A percentile compares a stretch with the other conserved stretches of the same genome.
Evolutionary conservation across 495 filamentous ascomycete species (phyloP).

Genomic region (Penicillium roqueforti): DNA sequence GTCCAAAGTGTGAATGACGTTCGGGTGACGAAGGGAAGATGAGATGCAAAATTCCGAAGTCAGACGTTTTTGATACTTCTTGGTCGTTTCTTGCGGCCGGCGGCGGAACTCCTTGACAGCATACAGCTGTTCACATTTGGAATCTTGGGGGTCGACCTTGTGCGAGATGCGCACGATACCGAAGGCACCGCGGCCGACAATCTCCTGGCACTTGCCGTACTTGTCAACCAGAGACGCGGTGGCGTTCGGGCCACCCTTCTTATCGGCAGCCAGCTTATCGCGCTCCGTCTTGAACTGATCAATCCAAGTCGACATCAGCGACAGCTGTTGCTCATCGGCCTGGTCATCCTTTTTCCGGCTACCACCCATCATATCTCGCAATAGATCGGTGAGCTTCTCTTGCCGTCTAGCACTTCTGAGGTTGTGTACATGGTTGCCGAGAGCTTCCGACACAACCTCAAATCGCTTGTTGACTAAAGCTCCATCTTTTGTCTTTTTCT

Average conservation of each 20-base stretch:
- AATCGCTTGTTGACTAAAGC: constrained; percentile 51
- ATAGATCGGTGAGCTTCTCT: constrained; percentile 91
- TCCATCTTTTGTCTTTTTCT: constrained; percentile 44
- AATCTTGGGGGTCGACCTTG: constrained; percentile 80
- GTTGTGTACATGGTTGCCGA: constrained; percentile 69
- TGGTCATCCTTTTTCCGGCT: constrained; percentile 61
- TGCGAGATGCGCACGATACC: constrained; percentile 98
- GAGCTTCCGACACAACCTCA: constrained; percentile 54
- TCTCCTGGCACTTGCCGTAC: constrained; percentile 97
- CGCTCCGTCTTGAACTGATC: constrained; percentile 88
- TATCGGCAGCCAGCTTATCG: constrained; percentile 69
- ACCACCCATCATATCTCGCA: constrained; percentile 74
- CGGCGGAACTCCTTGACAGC: constrained; percentile 98
- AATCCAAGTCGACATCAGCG: constrained; percentile 92
- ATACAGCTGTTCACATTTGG: constrained; percentile 81
- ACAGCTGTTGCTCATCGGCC: constrained; percentile 75
- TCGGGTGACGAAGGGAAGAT: constrained; percentile 91
- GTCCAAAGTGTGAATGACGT: constrained; percentile 97
- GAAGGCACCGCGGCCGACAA: constrained; percentile 96
- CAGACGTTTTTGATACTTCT: constrained; percentile 96
- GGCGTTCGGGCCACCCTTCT: constrained; percentile 70
- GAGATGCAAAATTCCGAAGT: constrained; percentile 99
- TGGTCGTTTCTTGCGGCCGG: constrained; percentile 84
- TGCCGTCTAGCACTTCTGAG: constrained; percentile 84
- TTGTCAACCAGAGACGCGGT: constrained; percentile 88